These are phyloP conservation scores for Helicocarpus griseus DNA, from an alignment of 2,329 filamentous ascomycete genomes.

Conservation along the genomic window DNA sequence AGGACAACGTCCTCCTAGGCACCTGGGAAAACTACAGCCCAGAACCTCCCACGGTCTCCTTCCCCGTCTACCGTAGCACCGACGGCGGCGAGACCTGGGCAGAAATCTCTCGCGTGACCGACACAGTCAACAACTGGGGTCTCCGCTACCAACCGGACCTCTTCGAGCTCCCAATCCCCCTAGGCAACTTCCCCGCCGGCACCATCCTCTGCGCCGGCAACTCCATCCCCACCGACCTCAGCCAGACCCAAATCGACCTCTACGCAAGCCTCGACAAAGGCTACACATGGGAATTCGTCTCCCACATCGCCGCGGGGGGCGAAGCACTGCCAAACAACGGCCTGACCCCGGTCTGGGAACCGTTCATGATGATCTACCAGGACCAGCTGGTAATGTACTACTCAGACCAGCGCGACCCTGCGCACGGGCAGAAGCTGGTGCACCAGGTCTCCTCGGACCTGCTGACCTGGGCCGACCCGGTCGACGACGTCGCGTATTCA, in stretches of 20 bases:
- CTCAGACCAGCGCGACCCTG: constrained; percentile 58
- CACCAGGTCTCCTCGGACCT: constrained; percentile 55
- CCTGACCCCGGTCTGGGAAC: constrained; percentile 62
- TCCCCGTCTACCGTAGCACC: constrained; percentile 42
- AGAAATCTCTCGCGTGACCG: constrained; percentile 52
- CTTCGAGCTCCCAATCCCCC: constrained; percentile 49
- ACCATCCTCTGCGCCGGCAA: constrained; percentile 55
- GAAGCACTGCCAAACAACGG: constrained; percentile 54
- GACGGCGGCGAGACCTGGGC: constrained; percentile 53
- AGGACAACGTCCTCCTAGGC: constrained; percentile 37
- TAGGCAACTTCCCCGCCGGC: constrained; percentile 51
- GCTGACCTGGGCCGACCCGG: constrained; percentile 47
- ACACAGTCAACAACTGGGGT: constrained; percentile 55
- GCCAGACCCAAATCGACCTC: constrained; percentile 57
- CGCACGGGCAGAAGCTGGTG: constrained; percentile 58
- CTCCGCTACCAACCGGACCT: constrained; percentile 61
- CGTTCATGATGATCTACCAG: constrained; percentile 52
- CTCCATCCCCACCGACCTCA: constrained; percentile 45
- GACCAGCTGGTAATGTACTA: constrained; percentile 57
- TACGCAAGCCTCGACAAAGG: constrained; percentile 57
- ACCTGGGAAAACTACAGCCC: constrained; percentile 48
- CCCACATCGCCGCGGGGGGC: constrained; percentile 55
- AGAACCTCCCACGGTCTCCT: constrained; percentile 46
- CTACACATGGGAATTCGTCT: constrained; percentile 57
- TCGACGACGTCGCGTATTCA: constrained; percentile 50